Conservation (phyloP, 1,284 basidiomycete species). For the Ceratobasidium sp. region DNA sequence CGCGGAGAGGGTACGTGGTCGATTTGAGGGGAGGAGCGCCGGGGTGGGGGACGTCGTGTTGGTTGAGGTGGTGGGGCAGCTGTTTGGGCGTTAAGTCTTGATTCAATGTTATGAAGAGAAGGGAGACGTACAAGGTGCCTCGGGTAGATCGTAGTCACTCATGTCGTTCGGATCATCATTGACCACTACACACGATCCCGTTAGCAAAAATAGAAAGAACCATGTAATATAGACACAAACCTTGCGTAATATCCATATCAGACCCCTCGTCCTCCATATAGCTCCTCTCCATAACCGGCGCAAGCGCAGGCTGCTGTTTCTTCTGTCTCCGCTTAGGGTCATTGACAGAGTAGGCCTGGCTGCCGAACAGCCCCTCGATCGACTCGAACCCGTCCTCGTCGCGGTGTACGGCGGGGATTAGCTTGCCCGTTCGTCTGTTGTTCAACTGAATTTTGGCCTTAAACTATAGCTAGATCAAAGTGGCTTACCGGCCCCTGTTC, state of each 20-base stretch:
- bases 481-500: slow-evolving; percentile 27
- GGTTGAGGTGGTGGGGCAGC: slow-evolving; percentile 8
- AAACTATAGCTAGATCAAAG: neutral
- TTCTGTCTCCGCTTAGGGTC: slow-evolving; percentile 17
- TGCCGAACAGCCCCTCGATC: slow-evolving; percentile 39
- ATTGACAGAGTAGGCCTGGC: slow-evolving; percentile 39
- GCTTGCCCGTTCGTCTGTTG: slow-evolving; percentile 40
- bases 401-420: slow-evolving; percentile 33
- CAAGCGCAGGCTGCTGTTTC: slow-evolving; percentile 18
- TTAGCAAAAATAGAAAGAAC: neutral
- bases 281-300: slow-evolving; percentile 22
- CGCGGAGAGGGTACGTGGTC: slow-evolving; percentile 41
- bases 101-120: neutral
- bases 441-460: neutral
- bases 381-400: slow-evolving; percentile 46
- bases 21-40: slow-evolving; percentile 16
- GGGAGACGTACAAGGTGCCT: slow-evolving; percentile 25
- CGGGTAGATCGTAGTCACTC: slow-evolving; percentile 28
- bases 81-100: neutral
- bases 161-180: slow-evolving; percentile 35
- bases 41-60: slow-evolving; percentile 13
- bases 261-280: slow-evolving; percentile 44
- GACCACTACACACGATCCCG: slow-evolving; percentile 6
- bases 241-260: slow-evolving; percentile 43
- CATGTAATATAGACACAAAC: slow-evolving; percentile 5